Percentiles rank a stretch among this genome's conserved stretches.
These are phyloP conservation scores for Alternaria metachromatica DNA, from an alignment of 2,329 filamentous ascomycete species.

Conservation along the genomic window DNA sequence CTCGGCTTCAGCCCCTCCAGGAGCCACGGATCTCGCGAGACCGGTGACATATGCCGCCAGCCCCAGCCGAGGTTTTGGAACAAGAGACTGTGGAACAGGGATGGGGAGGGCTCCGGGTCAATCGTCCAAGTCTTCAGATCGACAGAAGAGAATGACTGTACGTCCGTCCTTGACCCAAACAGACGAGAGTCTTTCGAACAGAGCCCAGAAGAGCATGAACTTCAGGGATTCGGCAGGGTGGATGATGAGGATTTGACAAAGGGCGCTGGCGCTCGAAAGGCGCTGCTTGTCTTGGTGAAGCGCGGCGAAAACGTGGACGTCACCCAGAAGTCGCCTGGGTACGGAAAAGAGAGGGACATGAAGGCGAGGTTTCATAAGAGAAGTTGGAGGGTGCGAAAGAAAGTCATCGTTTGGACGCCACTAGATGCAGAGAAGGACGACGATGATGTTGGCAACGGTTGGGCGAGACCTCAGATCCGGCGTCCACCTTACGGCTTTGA, in stretches of 20 bases:
- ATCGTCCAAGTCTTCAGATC: slow-evolving; percentile 14
- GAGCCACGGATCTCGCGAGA: slow-evolving; percentile 19
- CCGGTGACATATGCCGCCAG: slow-evolving; percentile 16
- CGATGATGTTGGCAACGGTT: slow-evolving; percentile 20
- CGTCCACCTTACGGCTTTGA: slow-evolving; percentile 14
- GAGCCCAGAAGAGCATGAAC: slow-evolving; percentile 5
- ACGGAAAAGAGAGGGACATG: slow-evolving; percentile 21
- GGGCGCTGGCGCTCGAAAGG: slow-evolving; percentile 13
- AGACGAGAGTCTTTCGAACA: slow-evolving; percentile 13
- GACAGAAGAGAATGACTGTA: slow-evolving; percentile 10
- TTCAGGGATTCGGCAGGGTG: slow-evolving; percentile 12
- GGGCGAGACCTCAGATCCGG: slow-evolving; percentile 18
- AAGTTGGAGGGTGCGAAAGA: slow-evolving; percentile 19
- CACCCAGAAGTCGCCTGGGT: slow-evolving; percentile 14
- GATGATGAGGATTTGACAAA: slow-evolving; percentile 18
- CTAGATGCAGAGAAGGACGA: slow-evolving; percentile 15
- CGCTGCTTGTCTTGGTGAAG: slow-evolving; percentile 17
- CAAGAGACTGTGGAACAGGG: slow-evolving; percentile 6
- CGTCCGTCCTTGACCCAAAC: slow-evolving; percentile 11
- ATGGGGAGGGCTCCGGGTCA: slow-evolving; percentile 15
- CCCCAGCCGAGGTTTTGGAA: slow-evolving; percentile 18
- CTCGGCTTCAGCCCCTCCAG: slow-evolving; percentile 20
- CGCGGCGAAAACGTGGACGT: slow-evolving; percentile 12
- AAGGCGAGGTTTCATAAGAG: slow-evolving; percentile 20
- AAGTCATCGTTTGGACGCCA: slow-evolving; percentile 20